Conservation (phyloP, 225 moss, liverwort and hornwort species). For the Thuidium tamariscinum region DNA sequence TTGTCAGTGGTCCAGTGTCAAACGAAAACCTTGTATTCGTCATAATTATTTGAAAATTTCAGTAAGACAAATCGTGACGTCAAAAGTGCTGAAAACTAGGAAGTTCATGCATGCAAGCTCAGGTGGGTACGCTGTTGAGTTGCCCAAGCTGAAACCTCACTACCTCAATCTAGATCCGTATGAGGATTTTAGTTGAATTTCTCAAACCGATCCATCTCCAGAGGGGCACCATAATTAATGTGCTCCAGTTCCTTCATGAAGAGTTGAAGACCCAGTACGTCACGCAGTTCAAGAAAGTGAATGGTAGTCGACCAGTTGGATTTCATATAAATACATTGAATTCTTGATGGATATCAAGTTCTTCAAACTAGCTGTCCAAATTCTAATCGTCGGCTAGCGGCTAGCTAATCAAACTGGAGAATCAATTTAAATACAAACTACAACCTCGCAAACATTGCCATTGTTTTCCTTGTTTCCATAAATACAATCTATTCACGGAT, state of each 20-base stretch:
- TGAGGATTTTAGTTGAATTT: not conserved
- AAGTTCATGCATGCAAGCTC: not conserved
- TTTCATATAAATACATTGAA: not conserved
- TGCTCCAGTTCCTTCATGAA: not conserved
- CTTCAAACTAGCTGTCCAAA: not conserved
- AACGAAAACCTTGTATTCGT: not conserved
- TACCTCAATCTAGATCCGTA: not conserved
- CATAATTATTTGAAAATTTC: not conserved
- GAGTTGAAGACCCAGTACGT: not conserved
- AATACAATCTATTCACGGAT: not conserved
- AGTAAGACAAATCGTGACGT: not conserved
- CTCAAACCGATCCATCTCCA: not conserved
- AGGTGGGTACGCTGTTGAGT: not conserved
- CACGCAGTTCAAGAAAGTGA: not conserved
- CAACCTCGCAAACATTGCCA: not conserved
- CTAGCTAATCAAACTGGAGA: not conserved
- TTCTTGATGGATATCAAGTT: not conserved
- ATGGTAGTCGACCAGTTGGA: not conserved
- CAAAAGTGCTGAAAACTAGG: not conserved
- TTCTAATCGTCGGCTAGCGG: not conserved
- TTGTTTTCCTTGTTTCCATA: not conserved
- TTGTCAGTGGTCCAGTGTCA: not conserved
- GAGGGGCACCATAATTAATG: not conserved
- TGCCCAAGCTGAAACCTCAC: not conserved
- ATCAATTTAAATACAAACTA: not conserved